A percentile compares a stretch with the other conserved stretches of the same genome.
These are phyloP conservation scores for Globisporangium uncinulatum DNA, from an alignment of 352 stramenopile species.

Conservation along the genomic window DNA sequence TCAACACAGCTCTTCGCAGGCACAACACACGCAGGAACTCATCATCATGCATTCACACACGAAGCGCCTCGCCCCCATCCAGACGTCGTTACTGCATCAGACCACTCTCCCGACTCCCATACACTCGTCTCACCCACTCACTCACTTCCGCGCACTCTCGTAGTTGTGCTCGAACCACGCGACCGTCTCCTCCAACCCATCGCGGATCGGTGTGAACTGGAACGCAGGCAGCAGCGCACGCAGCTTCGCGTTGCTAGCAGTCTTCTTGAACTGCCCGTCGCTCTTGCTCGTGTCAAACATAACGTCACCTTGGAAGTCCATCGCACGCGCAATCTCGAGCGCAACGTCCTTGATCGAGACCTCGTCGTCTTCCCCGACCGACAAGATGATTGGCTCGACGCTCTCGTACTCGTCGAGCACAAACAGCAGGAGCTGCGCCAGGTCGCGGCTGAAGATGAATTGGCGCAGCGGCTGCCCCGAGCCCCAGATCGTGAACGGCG, in stretches of 20 bases:
- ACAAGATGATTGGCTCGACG: constrained; percentile 95
- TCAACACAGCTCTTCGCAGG: too few species aligned
- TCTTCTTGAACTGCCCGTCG: constrained; percentile 99
- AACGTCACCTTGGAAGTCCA: constrained; percentile 81
- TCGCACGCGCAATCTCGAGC: constrained; percentile 57
- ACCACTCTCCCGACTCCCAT: too few species aligned
- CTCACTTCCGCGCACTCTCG: constrained; percentile 35
- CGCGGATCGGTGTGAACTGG: constrained; percentile 92
- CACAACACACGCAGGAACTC: too few species aligned
- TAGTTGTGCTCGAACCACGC: constrained; percentile 54
- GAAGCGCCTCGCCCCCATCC: too few species aligned
- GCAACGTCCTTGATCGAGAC: constrained; percentile 95
- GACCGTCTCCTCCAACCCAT: constrained; percentile 63
- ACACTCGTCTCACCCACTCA: constrained; percentile 18
- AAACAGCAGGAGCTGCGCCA: constrained; percentile 93
- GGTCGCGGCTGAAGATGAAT: constrained; percentile 97
- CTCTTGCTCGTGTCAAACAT: constrained; percentile 92
- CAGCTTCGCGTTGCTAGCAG: constrained; percentile 95
- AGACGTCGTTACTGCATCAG: too few species aligned
- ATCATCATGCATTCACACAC: too few species aligned
- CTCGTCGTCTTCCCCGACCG: constrained; percentile 92
- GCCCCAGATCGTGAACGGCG: constrained; percentile 94
- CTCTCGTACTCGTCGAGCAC: constrained; percentile 67
- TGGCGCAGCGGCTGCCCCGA: constrained; percentile 93
- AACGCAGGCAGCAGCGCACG: constrained; percentile 84